These are phyloP conservation scores for Aspergillus ostianus DNA, from an alignment of 495 filamentous ascomycete species.

Conservation along the genomic window DNA sequence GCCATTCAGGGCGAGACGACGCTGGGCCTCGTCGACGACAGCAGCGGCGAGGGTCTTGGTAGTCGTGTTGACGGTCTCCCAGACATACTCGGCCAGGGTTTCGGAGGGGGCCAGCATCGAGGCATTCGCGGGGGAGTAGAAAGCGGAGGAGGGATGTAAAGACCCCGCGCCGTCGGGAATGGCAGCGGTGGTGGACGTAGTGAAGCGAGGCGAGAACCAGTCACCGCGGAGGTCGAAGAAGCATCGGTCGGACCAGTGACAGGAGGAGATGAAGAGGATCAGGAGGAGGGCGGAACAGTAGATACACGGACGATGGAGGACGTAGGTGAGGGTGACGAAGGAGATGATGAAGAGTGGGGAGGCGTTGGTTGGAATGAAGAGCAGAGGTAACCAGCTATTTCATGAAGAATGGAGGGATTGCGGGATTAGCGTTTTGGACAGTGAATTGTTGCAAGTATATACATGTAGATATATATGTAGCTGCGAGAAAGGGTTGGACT, in stretches of 20 bases:
- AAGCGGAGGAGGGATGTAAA: conserved; percentile 14
- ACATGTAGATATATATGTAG: not conserved
- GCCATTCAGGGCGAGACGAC: conserved; percentile 36
- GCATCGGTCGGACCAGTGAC: conserved; percentile 87
- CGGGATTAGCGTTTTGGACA: conserved; percentile 18
- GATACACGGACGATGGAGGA: conserved; percentile 84
- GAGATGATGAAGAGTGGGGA: conserved; percentile 84
- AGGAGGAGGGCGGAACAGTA: conserved; percentile 89
- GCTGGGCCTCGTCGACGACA: conserved; percentile 61
- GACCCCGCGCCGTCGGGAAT: conserved; percentile 22
- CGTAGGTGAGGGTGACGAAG: conserved; percentile 86
- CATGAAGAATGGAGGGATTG: not conserved
- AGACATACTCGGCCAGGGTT: conserved; percentile 49
- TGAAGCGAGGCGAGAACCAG: conserved; percentile 73
- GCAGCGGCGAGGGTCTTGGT: conserved; percentile 64
- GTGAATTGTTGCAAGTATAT: no score
- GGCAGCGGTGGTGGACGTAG: conserved; percentile 3
- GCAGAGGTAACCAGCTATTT: conserved; percentile 41
- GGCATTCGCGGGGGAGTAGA: conserved; percentile 21
- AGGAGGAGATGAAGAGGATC: conserved; percentile 84
- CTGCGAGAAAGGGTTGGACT: conserved; percentile 11
- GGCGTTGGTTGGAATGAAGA: conserved; percentile 63
- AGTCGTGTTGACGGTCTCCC: conserved; percentile 65
- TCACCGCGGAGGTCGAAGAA: conserved; percentile 81
- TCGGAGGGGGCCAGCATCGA: conserved; percentile 25